phyloP scores from a whole-genome alignment of 2,329 filamentous ascomycete species.

The Alternaria solani region DNA sequence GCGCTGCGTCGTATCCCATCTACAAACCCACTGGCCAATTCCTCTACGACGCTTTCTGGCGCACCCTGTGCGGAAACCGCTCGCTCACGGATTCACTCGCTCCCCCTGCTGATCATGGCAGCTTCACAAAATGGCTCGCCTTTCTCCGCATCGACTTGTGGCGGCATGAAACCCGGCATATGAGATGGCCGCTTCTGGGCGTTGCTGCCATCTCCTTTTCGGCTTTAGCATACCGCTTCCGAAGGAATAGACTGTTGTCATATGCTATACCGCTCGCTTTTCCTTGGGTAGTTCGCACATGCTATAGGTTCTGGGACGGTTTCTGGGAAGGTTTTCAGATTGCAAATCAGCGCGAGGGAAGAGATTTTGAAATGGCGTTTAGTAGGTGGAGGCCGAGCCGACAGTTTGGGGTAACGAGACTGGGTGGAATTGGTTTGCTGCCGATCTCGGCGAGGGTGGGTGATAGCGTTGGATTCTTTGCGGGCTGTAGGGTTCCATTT shows the following conservation, averaged over 20 bases:
- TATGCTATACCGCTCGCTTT: background rate
- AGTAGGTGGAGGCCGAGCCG: background rate
- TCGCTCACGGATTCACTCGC: background rate
- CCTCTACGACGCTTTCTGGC: background rate
- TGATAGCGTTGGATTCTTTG: background rate
- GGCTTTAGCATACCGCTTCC: background rate
- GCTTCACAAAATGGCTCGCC: background rate
- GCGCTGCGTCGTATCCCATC: background rate
- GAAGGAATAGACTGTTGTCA: background rate
- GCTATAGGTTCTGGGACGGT: background rate
- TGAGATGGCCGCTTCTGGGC: background rate
- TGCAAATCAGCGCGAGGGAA: background rate
- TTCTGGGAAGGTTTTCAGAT: background rate
- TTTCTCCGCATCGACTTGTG: background rate
- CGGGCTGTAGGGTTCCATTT: background rate
- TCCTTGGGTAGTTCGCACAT: background rate
- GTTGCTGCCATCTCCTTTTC: background rate
- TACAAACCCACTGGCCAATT: background rate
- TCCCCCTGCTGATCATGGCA: background rate
- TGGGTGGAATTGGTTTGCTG: background rate
- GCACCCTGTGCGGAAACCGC: background rate
- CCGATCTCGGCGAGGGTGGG: background rate
- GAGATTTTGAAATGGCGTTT: background rate
- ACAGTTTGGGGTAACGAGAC: background rate
- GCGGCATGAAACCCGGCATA: background rate